phyloP scores from a whole-genome alignment of 202 grass and related monocot species.

The Alloteropsis angusta region DNA sequence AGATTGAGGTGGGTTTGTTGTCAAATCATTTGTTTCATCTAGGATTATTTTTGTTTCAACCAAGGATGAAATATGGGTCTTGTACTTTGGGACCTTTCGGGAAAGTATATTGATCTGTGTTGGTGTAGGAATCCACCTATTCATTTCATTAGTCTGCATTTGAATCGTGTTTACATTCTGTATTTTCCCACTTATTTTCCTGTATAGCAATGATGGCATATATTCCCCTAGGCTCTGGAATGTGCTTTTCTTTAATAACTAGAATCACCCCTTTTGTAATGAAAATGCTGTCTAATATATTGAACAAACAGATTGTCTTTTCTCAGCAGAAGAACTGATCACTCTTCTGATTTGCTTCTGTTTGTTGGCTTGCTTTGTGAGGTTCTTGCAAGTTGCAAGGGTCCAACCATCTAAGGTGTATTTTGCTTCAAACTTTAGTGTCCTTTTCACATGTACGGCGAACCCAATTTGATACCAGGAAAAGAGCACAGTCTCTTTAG shows the following conservation, averaged over 20 bases:
- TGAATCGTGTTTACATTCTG: background rate
- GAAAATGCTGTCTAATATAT: background rate
- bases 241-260: background rate
- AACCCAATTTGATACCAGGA: background rate
- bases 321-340: background rate
- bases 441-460: conserved; percentile 1
- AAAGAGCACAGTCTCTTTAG: background rate
- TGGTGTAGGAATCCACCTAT: background rate
- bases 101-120: background rate
- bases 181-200: background rate
- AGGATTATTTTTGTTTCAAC: background rate
- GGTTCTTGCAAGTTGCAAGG: background rate
- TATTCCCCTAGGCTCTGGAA: background rate
- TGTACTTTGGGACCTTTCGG: background rate
- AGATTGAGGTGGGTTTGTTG: background rate
- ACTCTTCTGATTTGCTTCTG: background rate
- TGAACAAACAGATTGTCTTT: background rate
- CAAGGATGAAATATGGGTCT: background rate
- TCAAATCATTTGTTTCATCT: background rate
- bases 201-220: background rate
- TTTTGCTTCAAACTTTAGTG: background rate
- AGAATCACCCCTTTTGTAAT: background rate
- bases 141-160: background rate
- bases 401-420: background rate
- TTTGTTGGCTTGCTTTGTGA: background rate